Conservation (phyloP, 148 eudicot species). For the Nepenthes gracilis region DNA sequence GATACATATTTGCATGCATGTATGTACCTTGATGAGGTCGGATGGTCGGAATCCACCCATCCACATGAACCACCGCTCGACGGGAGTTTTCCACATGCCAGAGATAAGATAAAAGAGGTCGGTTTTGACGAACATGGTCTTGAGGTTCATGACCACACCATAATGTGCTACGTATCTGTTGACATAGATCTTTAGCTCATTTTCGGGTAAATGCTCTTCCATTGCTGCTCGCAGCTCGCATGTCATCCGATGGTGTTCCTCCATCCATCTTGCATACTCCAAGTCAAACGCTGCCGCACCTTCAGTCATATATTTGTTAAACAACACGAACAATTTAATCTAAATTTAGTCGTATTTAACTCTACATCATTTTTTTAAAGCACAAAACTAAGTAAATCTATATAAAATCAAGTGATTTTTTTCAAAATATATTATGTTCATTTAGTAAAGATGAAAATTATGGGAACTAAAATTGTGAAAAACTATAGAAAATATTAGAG, state of each 20-base stretch:
- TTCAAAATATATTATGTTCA: too few relatives aligned
- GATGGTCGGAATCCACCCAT: conserved; percentile 48
- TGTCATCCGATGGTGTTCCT: conserved; percentile 30
- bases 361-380: too few relatives aligned
- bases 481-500: too few relatives aligned
- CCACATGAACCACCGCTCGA: conserved; percentile 47
- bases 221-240: conserved; percentile 42
- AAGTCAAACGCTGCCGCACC: conserved; percentile 40
- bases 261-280: conserved; percentile 46
- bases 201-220: conserved; percentile 32
- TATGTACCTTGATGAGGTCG: conserved; percentile 32
- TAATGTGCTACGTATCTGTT: conserved; percentile 39
- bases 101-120: conserved; percentile 44
- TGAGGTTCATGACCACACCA: conserved; percentile 34
- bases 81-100: conserved; percentile 52
- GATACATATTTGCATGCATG: too few relatives aligned
- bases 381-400: too few relatives aligned
- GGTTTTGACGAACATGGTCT: conserved; percentile 28
- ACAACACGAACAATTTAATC: too few relatives aligned
- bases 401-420: too few relatives aligned
- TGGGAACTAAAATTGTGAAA: too few relatives aligned
- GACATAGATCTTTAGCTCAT: conserved; percentile 35
- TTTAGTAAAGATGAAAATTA: too few relatives aligned
- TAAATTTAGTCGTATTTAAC: too few relatives aligned
- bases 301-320: conserved; percentile 5